phyloP scores from a whole-genome alignment of 164 flowering plant species.

The Vitis amurensis region DNA sequence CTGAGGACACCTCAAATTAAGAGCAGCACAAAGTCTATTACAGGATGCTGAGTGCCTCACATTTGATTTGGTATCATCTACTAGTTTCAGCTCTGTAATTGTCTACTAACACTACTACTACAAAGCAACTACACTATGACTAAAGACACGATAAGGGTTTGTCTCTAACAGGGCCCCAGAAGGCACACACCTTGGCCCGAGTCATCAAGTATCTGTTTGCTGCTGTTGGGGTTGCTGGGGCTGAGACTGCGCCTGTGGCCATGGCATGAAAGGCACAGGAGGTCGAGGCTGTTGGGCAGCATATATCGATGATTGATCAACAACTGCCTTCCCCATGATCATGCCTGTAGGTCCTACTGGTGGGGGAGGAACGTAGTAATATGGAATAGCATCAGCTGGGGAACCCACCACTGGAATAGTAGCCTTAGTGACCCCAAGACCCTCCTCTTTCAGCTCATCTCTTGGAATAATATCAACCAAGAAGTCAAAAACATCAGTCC shows the following conservation, averaged over 20 bases:
- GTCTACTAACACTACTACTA: background rate
- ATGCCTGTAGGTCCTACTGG: conserved; percentile 33
- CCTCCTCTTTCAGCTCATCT: conserved; percentile 54
- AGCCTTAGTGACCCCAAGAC: conserved; percentile 42
- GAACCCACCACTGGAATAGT: conserved; percentile 37
- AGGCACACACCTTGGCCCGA: background rate
- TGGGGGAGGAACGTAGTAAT: conserved; percentile 38
- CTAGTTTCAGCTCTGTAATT: background rate
- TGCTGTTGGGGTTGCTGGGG: conserved; percentile 18
- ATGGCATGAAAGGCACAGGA: conserved; percentile 39
- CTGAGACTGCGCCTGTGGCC: conserved; percentile 38
- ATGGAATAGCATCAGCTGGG: conserved; percentile 38
- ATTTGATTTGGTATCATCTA: conserved; percentile 1
- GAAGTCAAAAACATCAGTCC: conserved; percentile 54
- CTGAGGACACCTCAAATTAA: no score
- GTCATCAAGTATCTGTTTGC: conserved; percentile 16
- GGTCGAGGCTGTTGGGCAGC: conserved; percentile 35
- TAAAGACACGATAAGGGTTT: background rate
- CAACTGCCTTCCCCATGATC: conserved; percentile 47
- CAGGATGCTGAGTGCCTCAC: no score
- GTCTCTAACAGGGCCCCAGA: background rate
- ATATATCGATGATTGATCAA: conserved; percentile 31
- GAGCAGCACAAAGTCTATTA: no score
- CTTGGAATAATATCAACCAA: conserved; percentile 54
- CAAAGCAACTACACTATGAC: background rate